These are phyloP conservation scores for Xylaria sp. DNA, from an alignment of 495 filamentous ascomycete genomes.

Conservation along the genomic window DNA sequence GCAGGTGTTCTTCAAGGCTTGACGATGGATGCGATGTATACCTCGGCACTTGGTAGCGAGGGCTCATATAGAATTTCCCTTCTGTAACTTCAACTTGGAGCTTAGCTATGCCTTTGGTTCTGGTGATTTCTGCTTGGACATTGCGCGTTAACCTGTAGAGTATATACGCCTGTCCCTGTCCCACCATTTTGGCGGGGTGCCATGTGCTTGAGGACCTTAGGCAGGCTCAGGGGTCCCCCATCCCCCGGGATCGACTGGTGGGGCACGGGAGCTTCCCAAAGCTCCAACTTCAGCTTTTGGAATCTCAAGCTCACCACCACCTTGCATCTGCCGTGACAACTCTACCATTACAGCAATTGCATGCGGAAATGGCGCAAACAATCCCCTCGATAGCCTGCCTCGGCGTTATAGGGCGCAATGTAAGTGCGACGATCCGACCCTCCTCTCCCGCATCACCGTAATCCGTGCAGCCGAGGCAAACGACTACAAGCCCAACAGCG, in stretches of 20 bases:
- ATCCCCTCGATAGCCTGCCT: conserved; percentile 86
- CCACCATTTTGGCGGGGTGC: background rate
- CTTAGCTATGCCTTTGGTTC: background rate
- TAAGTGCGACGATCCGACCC: conserved; percentile 47
- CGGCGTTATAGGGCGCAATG: conserved; percentile 90
- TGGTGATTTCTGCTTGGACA: background rate
- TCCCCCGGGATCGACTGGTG: background rate
- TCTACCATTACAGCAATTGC: conserved; percentile 20
- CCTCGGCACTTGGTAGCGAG: background rate
- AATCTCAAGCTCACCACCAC: background rate
- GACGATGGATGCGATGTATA: conserved; percentile 7
- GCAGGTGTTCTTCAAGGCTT: conserved; percentile 23
- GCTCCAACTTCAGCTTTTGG: background rate
- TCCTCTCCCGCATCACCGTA: background rate
- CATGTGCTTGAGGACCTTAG: background rate
- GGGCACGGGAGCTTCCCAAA: background rate
- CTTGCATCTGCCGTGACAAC: background rate
- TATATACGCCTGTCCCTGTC: background rate
- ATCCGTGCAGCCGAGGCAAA: background rate
- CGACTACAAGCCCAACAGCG: background rate
- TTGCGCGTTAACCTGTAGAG: background rate
- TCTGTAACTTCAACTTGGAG: background rate
- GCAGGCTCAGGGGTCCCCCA: background rate
- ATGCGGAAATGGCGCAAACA: conserved; percentile 50
- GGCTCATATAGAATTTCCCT: background rate